phyloP scores from a whole-genome alignment of 805 yeast species.

The Metschnikowia cerradonensis region DNA sequence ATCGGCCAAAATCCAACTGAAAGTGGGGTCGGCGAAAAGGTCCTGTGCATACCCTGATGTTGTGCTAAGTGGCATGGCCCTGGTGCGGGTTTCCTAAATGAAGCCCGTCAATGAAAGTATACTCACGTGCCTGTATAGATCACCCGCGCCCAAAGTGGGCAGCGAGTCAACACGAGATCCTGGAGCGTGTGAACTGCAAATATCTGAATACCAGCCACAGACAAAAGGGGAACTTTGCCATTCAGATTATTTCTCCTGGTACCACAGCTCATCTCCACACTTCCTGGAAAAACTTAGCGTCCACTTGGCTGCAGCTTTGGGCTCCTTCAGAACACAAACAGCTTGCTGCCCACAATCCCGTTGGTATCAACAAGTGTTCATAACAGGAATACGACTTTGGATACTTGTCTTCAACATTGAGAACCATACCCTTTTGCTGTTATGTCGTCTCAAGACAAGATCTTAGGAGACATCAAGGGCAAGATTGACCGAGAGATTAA shows the following conservation, averaged over 20 bases:
- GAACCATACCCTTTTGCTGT: background rate
- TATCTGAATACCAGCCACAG: background rate
- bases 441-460: slow-evolving; percentile 24
- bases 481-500: slow-evolving; percentile 87
- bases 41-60: background rate
- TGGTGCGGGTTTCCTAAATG: background rate
- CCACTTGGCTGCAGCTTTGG: background rate
- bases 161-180: slow-evolving; percentile 1
- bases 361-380: background rate
- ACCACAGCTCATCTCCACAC: background rate
- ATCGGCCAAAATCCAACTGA: background rate
- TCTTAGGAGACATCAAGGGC: slow-evolving; percentile 63
- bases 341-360: background rate
- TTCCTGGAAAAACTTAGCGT: background rate
- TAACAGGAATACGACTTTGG: background rate
- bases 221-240: background rate
- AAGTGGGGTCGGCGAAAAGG: too few relatives aligned
- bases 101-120: background rate
- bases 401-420: background rate
- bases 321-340: background rate
- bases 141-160: slow-evolving; percentile 5
- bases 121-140: slow-evolving; percentile 3
- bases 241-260: background rate
- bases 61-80: background rate
- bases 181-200: slow-evolving; percentile 1